These are phyloP conservation scores for Penicillium verhagenii DNA, from an alignment of 495 filamentous ascomycete genomes.

Conservation along the genomic window DNA sequence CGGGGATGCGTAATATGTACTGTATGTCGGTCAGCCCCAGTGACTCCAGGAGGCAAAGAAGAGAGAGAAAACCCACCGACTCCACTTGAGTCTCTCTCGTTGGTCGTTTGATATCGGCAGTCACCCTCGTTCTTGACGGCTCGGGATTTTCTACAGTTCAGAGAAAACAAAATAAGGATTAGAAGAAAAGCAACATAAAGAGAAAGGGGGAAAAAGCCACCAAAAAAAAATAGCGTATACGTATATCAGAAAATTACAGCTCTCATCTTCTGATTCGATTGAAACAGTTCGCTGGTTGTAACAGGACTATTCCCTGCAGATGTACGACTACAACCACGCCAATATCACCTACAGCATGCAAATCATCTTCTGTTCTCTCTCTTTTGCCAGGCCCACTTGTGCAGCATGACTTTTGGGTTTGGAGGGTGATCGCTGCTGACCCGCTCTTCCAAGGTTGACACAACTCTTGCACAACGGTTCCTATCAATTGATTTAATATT, in stretches of 20 bases:
- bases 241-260: background rate
- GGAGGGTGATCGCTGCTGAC: constrained; percentile 13
- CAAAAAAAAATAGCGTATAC: background rate
- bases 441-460: constrained; percentile 1
- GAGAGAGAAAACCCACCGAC: background rate
- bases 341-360: constrained; percentile 22
- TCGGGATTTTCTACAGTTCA: background rate
- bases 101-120: constrained; percentile 1
- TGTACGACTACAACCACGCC: constrained; percentile 23
- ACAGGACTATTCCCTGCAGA: constrained; percentile 12
- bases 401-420: constrained; percentile 10
- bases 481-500: background rate
- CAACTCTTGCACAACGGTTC: constrained; percentile 8
- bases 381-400: constrained; percentile 11
- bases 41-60: constrained; percentile 5
- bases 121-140: background rate
- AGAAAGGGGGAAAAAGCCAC: background rate
- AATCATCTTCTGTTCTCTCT: constrained; percentile 19
- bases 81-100: constrained; percentile 2
- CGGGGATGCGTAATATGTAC: constrained; percentile 6
- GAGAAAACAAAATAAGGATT: background rate
- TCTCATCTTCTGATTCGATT: constrained; percentile 10
- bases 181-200: background rate
- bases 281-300: constrained; percentile 5
- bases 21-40: constrained; percentile 5